Evolutionary conservation across 192 early-diverging fungal species (phyloP).

Genomic region (Dimargaris cristalligena): DNA sequence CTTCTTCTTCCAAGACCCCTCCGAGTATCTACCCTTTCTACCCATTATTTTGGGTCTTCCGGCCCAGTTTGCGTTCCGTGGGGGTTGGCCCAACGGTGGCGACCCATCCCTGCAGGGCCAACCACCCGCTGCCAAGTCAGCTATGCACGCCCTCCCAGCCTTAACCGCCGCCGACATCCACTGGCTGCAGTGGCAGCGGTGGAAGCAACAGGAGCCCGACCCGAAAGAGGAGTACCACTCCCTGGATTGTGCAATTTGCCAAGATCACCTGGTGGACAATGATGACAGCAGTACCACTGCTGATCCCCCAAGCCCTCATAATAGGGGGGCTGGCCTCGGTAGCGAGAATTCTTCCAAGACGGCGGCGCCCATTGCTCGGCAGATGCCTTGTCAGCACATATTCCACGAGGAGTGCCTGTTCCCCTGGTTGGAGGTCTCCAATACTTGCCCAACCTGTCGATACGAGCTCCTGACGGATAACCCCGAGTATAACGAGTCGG

Average conservation of each 20-base stretch:
- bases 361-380: neutral
- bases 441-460: constrained; percentile 23
- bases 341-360: neutral
- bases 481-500: constrained; percentile 17
- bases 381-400: constrained; percentile 23
- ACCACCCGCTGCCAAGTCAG: constrained; percentile 15
- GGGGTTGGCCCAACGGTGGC: neutral
- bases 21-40: neutral
- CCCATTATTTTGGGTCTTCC: neutral
- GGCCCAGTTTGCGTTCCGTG: neutral
- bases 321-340: neutral
- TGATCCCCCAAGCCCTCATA: neutral
- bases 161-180: neutral
- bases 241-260: constrained; percentile 14
- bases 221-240: neutral
- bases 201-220: neutral
- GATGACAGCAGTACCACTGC: neutral
- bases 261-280: constrained; percentile 10
- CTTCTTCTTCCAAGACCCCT: neutral
- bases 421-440: constrained; percentile 16
- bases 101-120: constrained; percentile 15
- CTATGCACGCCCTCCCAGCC: constrained; percentile 12
- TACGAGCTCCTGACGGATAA: constrained; percentile 23
- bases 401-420: constrained; percentile 20
- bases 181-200: neutral